Conservation (phyloP, 169 alveolate species). For the Perkinsus marinus region DNA sequence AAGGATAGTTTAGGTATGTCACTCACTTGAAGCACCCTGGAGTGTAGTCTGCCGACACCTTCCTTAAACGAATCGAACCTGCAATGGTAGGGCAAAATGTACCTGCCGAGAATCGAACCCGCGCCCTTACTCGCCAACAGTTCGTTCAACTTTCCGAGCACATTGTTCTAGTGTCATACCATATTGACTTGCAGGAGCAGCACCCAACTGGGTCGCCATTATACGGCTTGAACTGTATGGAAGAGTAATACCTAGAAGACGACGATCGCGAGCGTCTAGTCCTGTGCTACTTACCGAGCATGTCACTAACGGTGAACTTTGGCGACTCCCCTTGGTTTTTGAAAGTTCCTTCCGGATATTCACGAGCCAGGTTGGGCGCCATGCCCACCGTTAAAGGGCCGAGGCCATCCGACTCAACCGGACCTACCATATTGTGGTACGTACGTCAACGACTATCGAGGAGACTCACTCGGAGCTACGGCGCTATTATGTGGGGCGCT, state of each 20-base stretch:
- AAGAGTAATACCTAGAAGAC: neutral
- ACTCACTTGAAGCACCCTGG: neutral
- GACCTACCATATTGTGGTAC: neutral
- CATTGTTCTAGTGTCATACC: neutral
- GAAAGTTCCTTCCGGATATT: neutral
- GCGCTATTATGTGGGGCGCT: neutral
- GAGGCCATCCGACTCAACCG: neutral
- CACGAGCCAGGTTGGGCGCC: neutral
- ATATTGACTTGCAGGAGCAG: neutral
- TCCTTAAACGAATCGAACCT: neutral
- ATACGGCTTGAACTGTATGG: neutral
- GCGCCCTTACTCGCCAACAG: neutral
- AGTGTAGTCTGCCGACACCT: neutral
- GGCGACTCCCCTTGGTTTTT: neutral
- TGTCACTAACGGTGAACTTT: neutral
- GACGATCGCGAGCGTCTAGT: too few relatives aligned
- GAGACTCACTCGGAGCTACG: neutral
- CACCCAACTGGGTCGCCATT: neutral
- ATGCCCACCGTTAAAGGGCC: neutral
- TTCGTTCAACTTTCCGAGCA: neutral
- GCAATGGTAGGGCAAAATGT: neutral
- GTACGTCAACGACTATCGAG: neutral
- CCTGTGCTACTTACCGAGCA: neutral
- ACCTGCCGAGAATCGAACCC: neutral
- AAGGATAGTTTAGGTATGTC: neutral